Conservation (phyloP, 805 yeast species). For the Candida chauliodis region DNA sequence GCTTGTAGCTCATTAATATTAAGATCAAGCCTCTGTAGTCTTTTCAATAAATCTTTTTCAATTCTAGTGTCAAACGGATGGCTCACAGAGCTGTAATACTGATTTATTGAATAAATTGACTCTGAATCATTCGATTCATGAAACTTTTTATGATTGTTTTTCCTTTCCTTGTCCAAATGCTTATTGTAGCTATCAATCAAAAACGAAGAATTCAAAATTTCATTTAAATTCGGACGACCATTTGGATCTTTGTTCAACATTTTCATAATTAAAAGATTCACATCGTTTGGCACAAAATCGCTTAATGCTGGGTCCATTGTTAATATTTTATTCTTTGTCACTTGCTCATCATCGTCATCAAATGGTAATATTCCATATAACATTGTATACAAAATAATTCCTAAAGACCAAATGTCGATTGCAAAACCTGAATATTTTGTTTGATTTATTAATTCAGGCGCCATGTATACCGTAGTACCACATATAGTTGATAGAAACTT, state of each 20-base stretch:
- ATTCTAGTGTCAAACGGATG: constrained; percentile 52
- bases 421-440: constrained; percentile 75
- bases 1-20: constrained; percentile 58
- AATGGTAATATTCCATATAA: constrained; percentile 88
- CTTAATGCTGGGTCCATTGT: constrained; percentile 60
- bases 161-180: constrained; percentile 15
- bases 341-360: constrained; percentile 73
- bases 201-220: constrained; percentile 34
- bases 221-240: constrained; percentile 50
- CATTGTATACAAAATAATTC: constrained; percentile 82
- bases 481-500: constrained; percentile 74
- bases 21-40: constrained; percentile 57
- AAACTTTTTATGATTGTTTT: constrained; percentile 7
- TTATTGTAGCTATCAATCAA: constrained; percentile 30
- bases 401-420: constrained; percentile 89
- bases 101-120: constrained; percentile 37
- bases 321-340: constrained; percentile 57
- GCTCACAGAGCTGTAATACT: constrained; percentile 28
- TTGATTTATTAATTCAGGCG: constrained; percentile 79
- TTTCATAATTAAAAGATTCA: constrained; percentile 46
- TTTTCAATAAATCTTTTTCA: constrained; percentile 62
- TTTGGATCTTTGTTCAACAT: constrained; percentile 67
- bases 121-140: constrained; percentile 25
- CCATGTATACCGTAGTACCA: constrained; percentile 95
- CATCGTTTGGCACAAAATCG: constrained; percentile 45